phyloP scores from a whole-genome alignment of 2,329 filamentous ascomycete genomes.

The Sporothrix luriei region DNA sequence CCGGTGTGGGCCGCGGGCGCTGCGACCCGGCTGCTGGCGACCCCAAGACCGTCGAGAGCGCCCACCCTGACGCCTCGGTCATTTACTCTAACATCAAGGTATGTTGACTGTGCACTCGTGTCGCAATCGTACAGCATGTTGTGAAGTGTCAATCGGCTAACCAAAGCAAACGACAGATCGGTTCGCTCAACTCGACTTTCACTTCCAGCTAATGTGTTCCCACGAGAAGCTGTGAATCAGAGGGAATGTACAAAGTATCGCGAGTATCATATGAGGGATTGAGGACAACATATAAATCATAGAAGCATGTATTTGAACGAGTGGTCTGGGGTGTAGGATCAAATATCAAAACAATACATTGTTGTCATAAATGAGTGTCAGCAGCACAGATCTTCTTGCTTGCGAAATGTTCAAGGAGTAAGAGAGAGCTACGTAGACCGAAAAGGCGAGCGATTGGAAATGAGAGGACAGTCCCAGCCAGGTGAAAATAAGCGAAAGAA shows the following conservation, averaged over 20 bases:
- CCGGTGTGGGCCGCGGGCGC: constrained; percentile 50
- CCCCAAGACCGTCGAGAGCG: constrained; percentile 49
- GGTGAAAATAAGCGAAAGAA: background rate
- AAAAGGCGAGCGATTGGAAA: too few species aligned
- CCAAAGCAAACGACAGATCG: background rate
- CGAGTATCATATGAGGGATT: background rate
- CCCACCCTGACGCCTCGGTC: constrained; percentile 36
- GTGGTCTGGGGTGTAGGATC: background rate
- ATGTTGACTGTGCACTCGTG: background rate
- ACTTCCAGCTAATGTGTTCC: background rate
- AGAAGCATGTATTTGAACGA: background rate
- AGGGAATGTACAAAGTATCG: background rate
- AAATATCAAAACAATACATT: constrained; percentile 4
- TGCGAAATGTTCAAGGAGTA: background rate
- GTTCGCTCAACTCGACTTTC: background rate
- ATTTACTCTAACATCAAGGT: constrained; percentile 41
- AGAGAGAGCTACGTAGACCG: background rate
- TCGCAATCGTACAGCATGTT: too few species aligned
- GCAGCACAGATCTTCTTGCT: background rate
- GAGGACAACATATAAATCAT: background rate
- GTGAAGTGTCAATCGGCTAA: background rate
- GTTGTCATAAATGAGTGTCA: constrained; percentile 10
- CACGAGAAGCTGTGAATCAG: background rate
- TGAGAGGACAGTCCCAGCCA: background rate
- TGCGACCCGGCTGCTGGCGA: constrained; percentile 51